A percentile compares a stretch with the other conserved stretches of the same genome.
phyloP scores from a whole-genome alignment of 108 stramenopile species.

The Fragilaria crotonensis region DNA sequence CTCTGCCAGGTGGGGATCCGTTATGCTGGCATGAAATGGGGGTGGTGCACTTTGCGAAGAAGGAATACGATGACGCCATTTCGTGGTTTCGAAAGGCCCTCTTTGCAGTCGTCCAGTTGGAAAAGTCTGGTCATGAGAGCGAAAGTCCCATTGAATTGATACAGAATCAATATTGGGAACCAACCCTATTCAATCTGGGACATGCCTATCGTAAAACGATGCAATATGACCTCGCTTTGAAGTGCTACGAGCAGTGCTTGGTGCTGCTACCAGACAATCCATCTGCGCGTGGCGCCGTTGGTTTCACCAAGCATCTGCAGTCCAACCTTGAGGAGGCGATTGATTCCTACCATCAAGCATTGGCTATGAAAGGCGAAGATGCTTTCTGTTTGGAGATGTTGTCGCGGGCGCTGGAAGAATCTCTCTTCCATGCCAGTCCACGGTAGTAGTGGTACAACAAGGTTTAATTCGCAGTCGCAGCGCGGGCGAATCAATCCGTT shows the following conservation, averaged over 20 bases:
- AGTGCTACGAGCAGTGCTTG: constrained; percentile 74
- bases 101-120: constrained; percentile 5
- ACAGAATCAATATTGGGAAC: constrained; percentile 81
- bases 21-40: constrained; percentile 91
- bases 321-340: constrained; percentile 72
- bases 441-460: background rate
- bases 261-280: constrained; percentile 42
- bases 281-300: constrained; percentile 72
- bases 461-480: constrained; percentile 1
- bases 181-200: constrained; percentile 90
- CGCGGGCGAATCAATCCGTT: background rate
- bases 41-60: constrained; percentile 60
- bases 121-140: background rate
- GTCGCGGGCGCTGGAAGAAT: constrained; percentile 78
- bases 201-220: constrained; percentile 82
- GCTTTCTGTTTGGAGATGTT: constrained; percentile 91
- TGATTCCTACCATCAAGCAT: constrained; percentile 77
- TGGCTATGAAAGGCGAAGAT: constrained; percentile 85
- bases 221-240: constrained; percentile 57
- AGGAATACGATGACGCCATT: constrained; percentile 54
- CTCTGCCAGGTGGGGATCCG: constrained; percentile 56
- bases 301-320: constrained; percentile 77
- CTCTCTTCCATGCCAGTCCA: constrained; percentile 8
- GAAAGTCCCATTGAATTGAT: constrained; percentile 40
- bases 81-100: constrained; percentile 72